Evolutionary conservation across 768 basidiomycete species (phyloP).

Genomic region (Termitomyces sp.): DNA sequence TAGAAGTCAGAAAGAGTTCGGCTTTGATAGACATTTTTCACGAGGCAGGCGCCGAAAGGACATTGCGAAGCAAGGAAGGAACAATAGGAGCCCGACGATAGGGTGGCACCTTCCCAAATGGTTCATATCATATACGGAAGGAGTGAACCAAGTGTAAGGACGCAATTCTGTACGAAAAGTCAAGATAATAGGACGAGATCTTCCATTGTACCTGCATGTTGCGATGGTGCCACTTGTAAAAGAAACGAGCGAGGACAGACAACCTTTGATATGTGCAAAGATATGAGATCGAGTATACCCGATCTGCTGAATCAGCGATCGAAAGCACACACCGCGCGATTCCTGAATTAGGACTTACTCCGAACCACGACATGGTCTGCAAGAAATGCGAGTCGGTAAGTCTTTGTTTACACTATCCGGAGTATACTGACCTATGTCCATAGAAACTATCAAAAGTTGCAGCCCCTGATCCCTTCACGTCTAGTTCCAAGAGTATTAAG

Average conservation of each 20-base stretch:
- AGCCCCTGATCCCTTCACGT: constrained; percentile 82
- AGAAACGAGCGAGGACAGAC: background rate
- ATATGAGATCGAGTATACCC: constrained; percentile 18
- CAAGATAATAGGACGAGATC: constrained; percentile 31
- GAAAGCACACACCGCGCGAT: background rate
- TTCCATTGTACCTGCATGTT: constrained; percentile 33
- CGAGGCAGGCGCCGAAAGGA: constrained; percentile 24
- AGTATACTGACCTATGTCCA: constrained; percentile 17
- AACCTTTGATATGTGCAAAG: background rate
- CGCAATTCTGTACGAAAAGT: constrained; percentile 16
- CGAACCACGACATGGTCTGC: constrained; percentile 66
- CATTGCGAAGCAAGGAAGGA: constrained; percentile 29
- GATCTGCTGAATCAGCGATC: constrained; percentile 35
- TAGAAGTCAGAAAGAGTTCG: constrained; percentile 33
- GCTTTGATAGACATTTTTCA: constrained; percentile 30
- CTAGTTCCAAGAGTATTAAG: constrained; percentile 71
- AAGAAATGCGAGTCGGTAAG: constrained; percentile 78
- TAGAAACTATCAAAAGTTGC: constrained; percentile 91
- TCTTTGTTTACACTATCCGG: constrained; percentile 14
- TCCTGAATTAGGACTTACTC: constrained; percentile 10
- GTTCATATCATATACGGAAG: constrained; percentile 32
- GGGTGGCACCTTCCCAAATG: constrained; percentile 38
- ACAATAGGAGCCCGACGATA: constrained; percentile 50
- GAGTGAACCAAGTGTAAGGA: constrained; percentile 32
- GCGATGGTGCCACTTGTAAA: constrained; percentile 23